Evolutionary conservation across 2,329 filamentous ascomycete genomes (phyloP).

Genomic region (Neopestalotiopsis sp.): DNA sequence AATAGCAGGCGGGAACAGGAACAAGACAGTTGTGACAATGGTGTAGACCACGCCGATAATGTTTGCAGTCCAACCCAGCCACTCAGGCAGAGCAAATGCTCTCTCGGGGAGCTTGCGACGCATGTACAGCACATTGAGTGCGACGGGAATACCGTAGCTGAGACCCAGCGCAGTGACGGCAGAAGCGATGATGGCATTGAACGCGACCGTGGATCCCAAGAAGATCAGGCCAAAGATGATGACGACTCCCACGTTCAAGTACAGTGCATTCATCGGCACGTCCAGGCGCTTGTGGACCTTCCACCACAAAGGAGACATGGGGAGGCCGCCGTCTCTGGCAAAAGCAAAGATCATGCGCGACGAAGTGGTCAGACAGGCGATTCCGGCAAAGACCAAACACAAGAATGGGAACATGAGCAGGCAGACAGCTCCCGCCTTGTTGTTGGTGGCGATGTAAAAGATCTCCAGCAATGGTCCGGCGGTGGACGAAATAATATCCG

Average conservation of each 20-base stretch:
- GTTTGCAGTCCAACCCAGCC: constrained; percentile 67
- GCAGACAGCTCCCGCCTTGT: constrained; percentile 64
- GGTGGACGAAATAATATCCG: constrained; percentile 54
- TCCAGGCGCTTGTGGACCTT: constrained; percentile 57
- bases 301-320: constrained; percentile 46
- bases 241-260: constrained; percentile 63
- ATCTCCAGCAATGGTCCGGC: constrained; percentile 67
- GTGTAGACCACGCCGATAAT: constrained; percentile 67
- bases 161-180: constrained; percentile 75
- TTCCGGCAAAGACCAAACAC: constrained; percentile 68
- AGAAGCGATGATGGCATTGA: constrained; percentile 73
- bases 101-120: constrained; percentile 67
- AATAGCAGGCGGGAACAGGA: constrained; percentile 72
- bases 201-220: constrained; percentile 69
- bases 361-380: constrained; percentile 68
- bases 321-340: constrained; percentile 70
- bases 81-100: constrained; percentile 58
- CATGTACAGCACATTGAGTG: constrained; percentile 70
- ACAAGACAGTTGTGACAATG: constrained; percentile 74
- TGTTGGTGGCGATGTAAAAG: constrained; percentile 65
- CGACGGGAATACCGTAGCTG: constrained; percentile 75
- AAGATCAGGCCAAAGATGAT: constrained; percentile 74
- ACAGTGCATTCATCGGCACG: constrained; percentile 70
- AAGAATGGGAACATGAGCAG: constrained; percentile 69
- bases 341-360: constrained; percentile 72